Evolutionary conservation across 805 yeast species (phyloP), one percentile per base, ranked within the genome.

Genomic region (Ogataea ganodermae): DNA sequence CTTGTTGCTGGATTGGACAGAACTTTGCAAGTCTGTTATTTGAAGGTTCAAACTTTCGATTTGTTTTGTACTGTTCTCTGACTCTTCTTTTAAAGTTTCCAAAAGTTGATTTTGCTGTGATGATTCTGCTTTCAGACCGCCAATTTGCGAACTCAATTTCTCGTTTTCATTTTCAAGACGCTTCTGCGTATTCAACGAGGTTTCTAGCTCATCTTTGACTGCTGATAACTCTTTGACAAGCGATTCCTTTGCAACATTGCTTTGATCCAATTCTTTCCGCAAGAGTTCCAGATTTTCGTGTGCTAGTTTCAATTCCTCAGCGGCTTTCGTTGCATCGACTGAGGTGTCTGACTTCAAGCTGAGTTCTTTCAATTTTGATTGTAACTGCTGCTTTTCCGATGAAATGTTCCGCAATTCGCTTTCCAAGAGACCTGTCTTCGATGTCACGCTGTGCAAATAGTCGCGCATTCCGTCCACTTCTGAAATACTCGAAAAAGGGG

Each of bases 401-500:
- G 70, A 52, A 4, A 77, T 60, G 24, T 76, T 73, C 45, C 83
- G 74, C 58, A 91, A 67, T 61, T 92, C 97, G 1, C 73, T 76
- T 55, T 76, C 80, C 48, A 85, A 71, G 68, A 91, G 63, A 1
- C 71, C 71, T 26, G 78, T 80, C 59, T 86, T 86, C 42, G 79
- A 73, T 17, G 75, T 76, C 42, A 87, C 63, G 24, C 86, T 83
- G 31, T 74, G 72, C 42, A 92, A 73, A 64, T 83, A 91, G 33
- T 84, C 89, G 27, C 82, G 80, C 32, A 92, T 70, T 6, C 79
- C 71, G 8, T 81, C 87, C 1, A 85, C 80, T 60, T 92, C 96
- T 0, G 84, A 70, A 18, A 94, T 80, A 28, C 84, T 77, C 1
- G 86, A 75, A 42, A 88, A 76, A 0, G 98, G 98, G 0, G 97